Evolutionary conservation across 2,329 filamentous ascomycete genomes (phyloP), one percentile per base, ranked within the genome.

Genomic region (Anthostomella pinea): DNA sequence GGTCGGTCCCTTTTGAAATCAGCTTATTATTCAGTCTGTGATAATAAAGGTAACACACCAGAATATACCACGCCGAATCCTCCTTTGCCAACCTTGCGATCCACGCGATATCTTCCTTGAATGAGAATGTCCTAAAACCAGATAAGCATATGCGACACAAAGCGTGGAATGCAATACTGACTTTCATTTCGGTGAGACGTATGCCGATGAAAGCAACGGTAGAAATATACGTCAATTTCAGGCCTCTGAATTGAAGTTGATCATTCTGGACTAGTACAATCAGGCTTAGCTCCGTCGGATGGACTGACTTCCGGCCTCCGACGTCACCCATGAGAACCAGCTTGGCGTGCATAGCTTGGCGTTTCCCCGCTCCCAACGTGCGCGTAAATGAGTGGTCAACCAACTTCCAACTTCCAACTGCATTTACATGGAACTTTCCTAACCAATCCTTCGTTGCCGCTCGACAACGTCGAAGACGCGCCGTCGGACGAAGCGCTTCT

Each of bases 21-120:
- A 37, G 29, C 10, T n/a, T n/a, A n/a, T n/a, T n/a, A n/a, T n/a
- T n/a, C 19, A 21, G 17, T 3, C 26, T 13, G 16, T 8, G 35
- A 10, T 30, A 32, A 23, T 25, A 10, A 6, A 31, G 22, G 23
- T 30, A 9, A 25, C 24, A 23, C 3, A 44, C 41, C 41, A 23
- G 41, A 39, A 28, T 32, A 44, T 4, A 44, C 41, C 8, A 32
- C 1, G 17, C 41, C 41, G 13, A 40, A 40, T n/a, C 41, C 41
- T 27, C 41, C 41, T 35, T 44, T 9, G 16, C 33, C 41, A 13
- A 44, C 38, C 41, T 40, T 44, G 16, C 21, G 17, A 22, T 43
- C 36, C 27, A 43, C 14, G 15, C 40, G 40, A 29, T 43, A 43
- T 39, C 36, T 29, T 19, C 33, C 8, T 6, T 35, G 3, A 33